Base-by-base conservation (phyloP, 176 grass and related monocot species). In the Canna indica region DNA sequence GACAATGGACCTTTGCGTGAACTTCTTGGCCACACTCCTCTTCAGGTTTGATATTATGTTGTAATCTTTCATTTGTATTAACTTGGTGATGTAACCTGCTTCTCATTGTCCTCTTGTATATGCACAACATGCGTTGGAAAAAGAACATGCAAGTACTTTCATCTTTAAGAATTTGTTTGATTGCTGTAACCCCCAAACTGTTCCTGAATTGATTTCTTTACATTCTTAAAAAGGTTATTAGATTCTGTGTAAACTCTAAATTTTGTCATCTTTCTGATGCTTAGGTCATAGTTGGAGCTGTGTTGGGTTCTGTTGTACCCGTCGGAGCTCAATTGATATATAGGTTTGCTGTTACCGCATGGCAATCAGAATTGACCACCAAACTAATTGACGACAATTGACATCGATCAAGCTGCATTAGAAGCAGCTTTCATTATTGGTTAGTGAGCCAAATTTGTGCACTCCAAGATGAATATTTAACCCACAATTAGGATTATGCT, bases 1-100 rank as follows among this genome's bases (percentile, higher is more conserved):
- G 94, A 93, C 63, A 92, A 84, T 73, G 89, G 86, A 75, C 94
- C 94, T 36, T 68, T 99, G 54, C 82, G 82, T 70, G 94, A 99
- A 75, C 89, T 92, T 47, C 73, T 99, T 25, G 89, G 94, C 22
- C 89, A 99, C 73, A 99, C 94, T 0, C 94, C 89, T 39, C 46
- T 80, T 64, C 94, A 99, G 94, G 94, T 99, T 90, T 35, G 77
- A 71, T 48, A 48, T 5, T 54, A 54, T 54, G 27, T 14, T 30
- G 25, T 14, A 29, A 60, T 29, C 27, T 60, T 60, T 10, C 15
- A 30, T 31, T 7, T 28, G 11, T 4, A 60, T 3, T 60, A 59
- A 2, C 7, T 4, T 59, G 56, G 2, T 59, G 54, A 10, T 27
- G 22, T 5, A 26, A 11, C 10, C 6, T 28, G 25, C n/a, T n/a